These are phyloP conservation scores for Aspergillus bombycis DNA, from an alignment of 2,329 filamentous ascomycete genomes.

Conservation along the genomic window DNA sequence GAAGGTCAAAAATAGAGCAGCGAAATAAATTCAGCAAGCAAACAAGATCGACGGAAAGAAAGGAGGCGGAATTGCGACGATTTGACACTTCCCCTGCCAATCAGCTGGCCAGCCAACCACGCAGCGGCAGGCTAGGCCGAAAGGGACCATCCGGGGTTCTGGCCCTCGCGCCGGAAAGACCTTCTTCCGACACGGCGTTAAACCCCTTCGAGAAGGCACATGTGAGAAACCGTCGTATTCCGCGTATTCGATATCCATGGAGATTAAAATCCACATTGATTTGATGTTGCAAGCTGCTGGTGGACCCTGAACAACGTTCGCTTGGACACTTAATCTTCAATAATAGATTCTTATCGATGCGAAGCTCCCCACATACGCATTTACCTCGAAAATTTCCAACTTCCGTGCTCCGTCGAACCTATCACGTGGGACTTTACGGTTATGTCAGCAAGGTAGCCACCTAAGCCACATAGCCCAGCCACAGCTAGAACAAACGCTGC, in stretches of 20 bases:
- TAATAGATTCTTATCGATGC: slow-evolving; percentile 2
- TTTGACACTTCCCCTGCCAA: slow-evolving; percentile 23
- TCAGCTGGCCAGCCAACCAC: slow-evolving; percentile 17
- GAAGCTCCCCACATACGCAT: neutral
- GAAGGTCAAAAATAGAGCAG: slow-evolving; percentile 8
- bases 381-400: neutral
- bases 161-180: slow-evolving; percentile 9
- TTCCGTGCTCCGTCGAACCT: too few species aligned
- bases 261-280: neutral
- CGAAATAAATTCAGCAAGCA: neutral
- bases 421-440: neutral
- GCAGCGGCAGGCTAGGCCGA: slow-evolving; percentile 11
- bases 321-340: slow-evolving; percentile 1
- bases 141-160: slow-evolving; percentile 17
- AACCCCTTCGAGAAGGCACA: neutral
- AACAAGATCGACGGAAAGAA: slow-evolving; percentile 19
- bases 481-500: slow-evolving; percentile 11
- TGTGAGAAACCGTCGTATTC: neutral
- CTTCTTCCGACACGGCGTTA: neutral
- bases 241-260: neutral
- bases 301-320: slow-evolving; percentile 4
- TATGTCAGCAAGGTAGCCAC: slow-evolving; percentile 15
- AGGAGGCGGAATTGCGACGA: slow-evolving; percentile 25
- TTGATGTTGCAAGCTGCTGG: neutral
- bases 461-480: slow-evolving; percentile 6